Conservation (phyloP, 2,329 filamentous ascomycete genomes). For the Aplosporella prunicola region DNA sequence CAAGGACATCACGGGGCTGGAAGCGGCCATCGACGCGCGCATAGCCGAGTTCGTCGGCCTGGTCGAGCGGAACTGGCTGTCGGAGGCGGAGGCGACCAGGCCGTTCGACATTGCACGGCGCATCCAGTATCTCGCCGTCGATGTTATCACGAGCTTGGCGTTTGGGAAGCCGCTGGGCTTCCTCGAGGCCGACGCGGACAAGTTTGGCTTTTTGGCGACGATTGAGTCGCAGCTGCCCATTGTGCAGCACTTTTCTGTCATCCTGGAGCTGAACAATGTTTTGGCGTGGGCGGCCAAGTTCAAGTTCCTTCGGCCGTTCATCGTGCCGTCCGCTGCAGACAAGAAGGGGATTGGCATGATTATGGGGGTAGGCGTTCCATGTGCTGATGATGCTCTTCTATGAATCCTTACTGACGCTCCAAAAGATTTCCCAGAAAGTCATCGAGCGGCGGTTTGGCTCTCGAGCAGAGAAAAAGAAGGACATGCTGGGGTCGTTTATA, state of each 20-base stretch:
- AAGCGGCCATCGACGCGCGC: constrained; percentile 28
- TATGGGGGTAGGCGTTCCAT: constrained; percentile 17
- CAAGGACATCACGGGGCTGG: constrained; percentile 30
- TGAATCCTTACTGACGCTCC: too few relatives aligned
- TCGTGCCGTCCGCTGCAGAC: background rate
- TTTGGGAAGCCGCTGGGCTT: background rate
- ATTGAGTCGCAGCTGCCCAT: constrained; percentile 8
- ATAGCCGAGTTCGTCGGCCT: constrained; percentile 25
- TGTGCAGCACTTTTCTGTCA: background rate
- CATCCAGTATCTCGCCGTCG: background rate
- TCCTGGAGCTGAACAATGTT: background rate
- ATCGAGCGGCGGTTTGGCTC: too few relatives aligned
- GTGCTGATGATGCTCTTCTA: constrained; percentile 24
- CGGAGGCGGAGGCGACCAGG: background rate
- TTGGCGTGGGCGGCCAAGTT: background rate
- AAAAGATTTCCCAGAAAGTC: too few relatives aligned
- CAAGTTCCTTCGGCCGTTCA: background rate
- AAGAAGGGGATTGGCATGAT: constrained; percentile 13
- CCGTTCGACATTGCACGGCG: background rate
- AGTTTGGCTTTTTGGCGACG: constrained; percentile 21
- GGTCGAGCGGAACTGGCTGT: constrained; percentile 22
- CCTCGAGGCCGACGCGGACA: background rate
- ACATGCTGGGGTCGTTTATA: constrained; percentile 48
- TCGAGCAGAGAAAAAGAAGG: too few relatives aligned
- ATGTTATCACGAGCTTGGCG: background rate